Evolutionary conservation across 2,329 filamentous ascomycete genomes (phyloP).

Genomic region (Stachybotrys elegans): DNA sequence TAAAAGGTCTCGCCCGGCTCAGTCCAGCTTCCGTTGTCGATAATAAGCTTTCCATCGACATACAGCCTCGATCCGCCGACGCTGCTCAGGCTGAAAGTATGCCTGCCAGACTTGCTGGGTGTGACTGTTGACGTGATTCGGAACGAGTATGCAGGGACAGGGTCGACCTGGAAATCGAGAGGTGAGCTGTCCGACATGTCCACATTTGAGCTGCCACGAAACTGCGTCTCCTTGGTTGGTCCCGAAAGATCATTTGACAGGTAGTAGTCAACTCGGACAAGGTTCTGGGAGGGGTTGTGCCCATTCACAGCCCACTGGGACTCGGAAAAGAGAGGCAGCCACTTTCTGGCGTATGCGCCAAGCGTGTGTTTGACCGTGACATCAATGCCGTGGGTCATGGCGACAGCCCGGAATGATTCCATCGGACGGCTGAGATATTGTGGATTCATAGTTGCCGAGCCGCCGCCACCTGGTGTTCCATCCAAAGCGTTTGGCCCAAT

Average conservation of each 20-base stretch:
- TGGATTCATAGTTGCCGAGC: slow-evolving; percentile 8
- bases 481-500: slow-evolving; percentile 14
- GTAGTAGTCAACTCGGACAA: slow-evolving; percentile 6
- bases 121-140: slow-evolving; percentile 3
- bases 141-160: slow-evolving; percentile 5
- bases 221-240: slow-evolving; percentile 3
- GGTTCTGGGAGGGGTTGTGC: neutral
- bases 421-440: slow-evolving; percentile 7
- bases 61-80: slow-evolving; percentile 3
- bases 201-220: slow-evolving; percentile 3
- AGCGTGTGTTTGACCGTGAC: slow-evolving; percentile 1
- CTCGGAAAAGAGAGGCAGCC: slow-evolving; percentile 6
- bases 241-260: slow-evolving; percentile 2
- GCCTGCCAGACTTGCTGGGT: slow-evolving; percentile 3
- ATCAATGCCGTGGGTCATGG: neutral
- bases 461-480: slow-evolving; percentile 6
- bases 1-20: slow-evolving; percentile 6
- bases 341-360: slow-evolving; percentile 5
- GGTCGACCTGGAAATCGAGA: slow-evolving; percentile 1
- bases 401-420: slow-evolving; percentile 6
- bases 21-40: slow-evolving; percentile 5
- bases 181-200: slow-evolving; percentile 7
- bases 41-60: slow-evolving; percentile 5
- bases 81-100: slow-evolving; percentile 5
- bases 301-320: neutral